Percentiles rank a stretch among this genome's conserved stretches.
Evolutionary conservation across 2,329 filamentous ascomycete species (phyloP).

Genomic region (Fusarium protoensiforme): DNA sequence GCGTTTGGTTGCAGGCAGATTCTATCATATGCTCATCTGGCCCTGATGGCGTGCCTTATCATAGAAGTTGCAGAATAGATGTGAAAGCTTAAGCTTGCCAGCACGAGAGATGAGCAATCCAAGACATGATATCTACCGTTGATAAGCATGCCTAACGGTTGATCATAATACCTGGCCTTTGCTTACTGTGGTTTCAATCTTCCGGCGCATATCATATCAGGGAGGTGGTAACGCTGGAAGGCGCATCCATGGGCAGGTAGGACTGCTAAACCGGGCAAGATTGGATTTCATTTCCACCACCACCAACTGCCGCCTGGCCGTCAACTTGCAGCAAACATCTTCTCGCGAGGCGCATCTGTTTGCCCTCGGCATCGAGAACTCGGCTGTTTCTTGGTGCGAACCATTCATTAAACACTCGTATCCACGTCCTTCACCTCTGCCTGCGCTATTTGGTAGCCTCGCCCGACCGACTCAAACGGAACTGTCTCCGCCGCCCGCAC

Average conservation of each 20-base stretch:
- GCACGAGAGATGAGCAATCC: neutral
- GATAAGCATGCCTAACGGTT: neutral
- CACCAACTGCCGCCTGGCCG: neutral
- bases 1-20: neutral
- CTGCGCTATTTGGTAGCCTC: neutral
- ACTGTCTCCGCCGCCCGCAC: constrained; percentile 13
- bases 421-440: neutral
- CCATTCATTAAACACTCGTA: neutral
- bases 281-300: neutral
- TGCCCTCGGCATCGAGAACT: neutral
- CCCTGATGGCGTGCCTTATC: neutral
- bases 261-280: constrained; percentile 2
- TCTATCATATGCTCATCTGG: neutral
- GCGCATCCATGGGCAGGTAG: neutral
- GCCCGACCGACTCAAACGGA: constrained; percentile 6
- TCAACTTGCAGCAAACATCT: neutral
- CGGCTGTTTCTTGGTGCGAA: neutral
- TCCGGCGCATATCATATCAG: neutral
- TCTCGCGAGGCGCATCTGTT: neutral
- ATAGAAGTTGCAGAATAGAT: neutral
- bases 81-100: neutral
- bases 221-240: neutral
- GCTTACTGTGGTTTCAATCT: neutral
- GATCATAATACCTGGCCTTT: neutral
- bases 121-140: neutral